Base-by-base conservation (phyloP, 192 early-diverging fungal species). In the Rhizophlyctis rosea region DNA sequence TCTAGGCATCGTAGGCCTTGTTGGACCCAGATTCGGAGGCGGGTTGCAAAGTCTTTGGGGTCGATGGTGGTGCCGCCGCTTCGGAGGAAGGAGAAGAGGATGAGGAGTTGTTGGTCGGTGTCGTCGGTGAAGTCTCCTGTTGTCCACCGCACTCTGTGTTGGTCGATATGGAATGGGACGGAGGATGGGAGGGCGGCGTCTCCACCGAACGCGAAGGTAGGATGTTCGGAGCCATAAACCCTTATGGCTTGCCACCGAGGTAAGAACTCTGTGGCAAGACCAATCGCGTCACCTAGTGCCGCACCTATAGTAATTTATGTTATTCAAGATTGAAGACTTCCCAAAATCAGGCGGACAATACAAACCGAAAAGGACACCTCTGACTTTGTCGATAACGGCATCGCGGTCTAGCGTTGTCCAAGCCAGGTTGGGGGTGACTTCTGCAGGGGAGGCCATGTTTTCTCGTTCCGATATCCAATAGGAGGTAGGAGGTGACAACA, bases 211-310 rank as follows among this genome's bases (percentile, higher is more conserved):
- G 57, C 54, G 62, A 87, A 83, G n/a, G 83, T n/a, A n/a, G n/a
- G n/a, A n/a, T n/a, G 82, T 0, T 81, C 82, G 27, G 69, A 64
- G 24, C 79, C 80, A 69, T 89, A 87, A 5, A 70, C 47, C 48
- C 56, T 28, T 18, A 24, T 58, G 2, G 81, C 77, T 33, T 73
- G 36, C 34, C 39, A 28, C 55, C 75, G 77, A 34, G 75, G 62
- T 67, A 86, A 67, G 57, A 84, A 84, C 57, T 88, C 87, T n/a
- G 85, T 81, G 0, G 87, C 75, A 18, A 88, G 59, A 16, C 87
- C 85, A 34, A 86, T 64, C 9, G 81, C 81, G 69, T 88, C 87
- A 3, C 83, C 85, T 4, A 86, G 52, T 18, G 81, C 84, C 44
- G 77, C 75, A 27, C 85, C 85, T 77, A 68, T 47, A 14, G 62